Percentiles rank a stretch among this genome's conserved stretches.
These are phyloP conservation scores for Antitrichia curtipendula DNA, from an alignment of 225 moss, liverwort and hornwort species.

Conservation along the genomic window DNA sequence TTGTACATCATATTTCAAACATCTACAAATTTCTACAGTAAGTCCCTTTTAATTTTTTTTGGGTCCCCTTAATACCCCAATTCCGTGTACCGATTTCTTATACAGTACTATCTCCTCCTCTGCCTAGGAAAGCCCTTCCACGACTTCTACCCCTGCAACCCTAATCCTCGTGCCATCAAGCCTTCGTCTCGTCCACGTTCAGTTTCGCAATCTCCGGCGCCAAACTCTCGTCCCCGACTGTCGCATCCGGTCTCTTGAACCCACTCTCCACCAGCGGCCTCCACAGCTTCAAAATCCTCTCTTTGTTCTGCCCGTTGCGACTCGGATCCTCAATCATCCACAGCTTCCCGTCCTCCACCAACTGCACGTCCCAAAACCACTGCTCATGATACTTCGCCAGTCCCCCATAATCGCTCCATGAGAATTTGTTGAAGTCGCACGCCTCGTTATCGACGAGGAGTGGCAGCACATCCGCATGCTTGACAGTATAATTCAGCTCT, in stretches of 20 bases:
- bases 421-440: neutral
- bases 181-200: neutral
- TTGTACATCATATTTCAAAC: too few relatives aligned
- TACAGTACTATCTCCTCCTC: too few relatives aligned
- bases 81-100: too few relatives aligned
- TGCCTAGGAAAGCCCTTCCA: too few relatives aligned
- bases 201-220: too few relatives aligned
- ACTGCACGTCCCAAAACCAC: rapidly evolving
- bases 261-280: neutral
- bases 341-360: neutral
- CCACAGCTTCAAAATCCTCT: neutral
- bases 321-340: neutral
- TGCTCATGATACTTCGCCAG: neutral
- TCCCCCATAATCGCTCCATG: neutral
- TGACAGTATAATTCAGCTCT: neutral
- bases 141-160: neutral
- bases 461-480: neutral
- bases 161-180: neutral
- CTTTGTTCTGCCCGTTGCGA: neutral
- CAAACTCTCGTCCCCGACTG: too few relatives aligned
- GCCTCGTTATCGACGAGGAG: neutral
- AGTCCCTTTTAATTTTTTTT: too few relatives aligned
- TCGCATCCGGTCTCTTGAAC: neutral
- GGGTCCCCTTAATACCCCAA: too few relatives aligned
- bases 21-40: too few relatives aligned